Evolutionary conservation across 495 filamentous ascomycete genomes (phyloP), one percentile per base, ranked within the genome.

Genomic region (Annulohypoxylon moriforme): DNA sequence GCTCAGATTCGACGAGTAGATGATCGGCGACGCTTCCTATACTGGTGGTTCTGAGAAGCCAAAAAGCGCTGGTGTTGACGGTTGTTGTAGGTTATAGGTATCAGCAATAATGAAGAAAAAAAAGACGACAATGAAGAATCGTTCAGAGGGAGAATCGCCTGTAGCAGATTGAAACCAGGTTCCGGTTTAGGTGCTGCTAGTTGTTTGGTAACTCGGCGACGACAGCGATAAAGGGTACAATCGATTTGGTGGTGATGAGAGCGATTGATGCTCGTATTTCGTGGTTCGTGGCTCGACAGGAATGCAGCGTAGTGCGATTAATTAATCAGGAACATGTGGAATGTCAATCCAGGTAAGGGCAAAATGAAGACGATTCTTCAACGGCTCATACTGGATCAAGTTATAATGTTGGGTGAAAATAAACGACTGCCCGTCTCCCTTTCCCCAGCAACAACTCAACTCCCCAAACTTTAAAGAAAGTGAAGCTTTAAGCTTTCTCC

Each of bases 321-420:
- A 68, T 73, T 52, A 67, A 63, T 59, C 64, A 47, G 67, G 50
- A 61, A 67, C 66, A 73, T 71, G 38, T 73, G 74, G 74, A 78
- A 78, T 78, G 74, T 66, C 47, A 71, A 38, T 76, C 59, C 65
- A 78, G 71, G 74, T 60, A 78, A 76, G 76, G 76, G 76, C 71
- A 58, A 40, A 29, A 63, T 38, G 46, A 58, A 52, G 63, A 46
- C 44, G 44, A 59, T 74, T 78, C 76, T 78, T 78, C 65, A 77
- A 64, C 69, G 60, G 38, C 66, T 74, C 68, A 70, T 67, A 36
- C 68, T 71, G 63, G 46, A 49, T 61, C 64, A 65, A 58, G 33
- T 67, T 53, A 40, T 40, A 40, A 40, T 47, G 46, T 64, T 29
- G 40, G 64, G 38, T 58, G 67, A 59, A 74, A 58, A 74, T 61